Evolutionary conservation across 192 early-diverging fungal genomes (phyloP).

Genomic region (Backusella circina): DNA sequence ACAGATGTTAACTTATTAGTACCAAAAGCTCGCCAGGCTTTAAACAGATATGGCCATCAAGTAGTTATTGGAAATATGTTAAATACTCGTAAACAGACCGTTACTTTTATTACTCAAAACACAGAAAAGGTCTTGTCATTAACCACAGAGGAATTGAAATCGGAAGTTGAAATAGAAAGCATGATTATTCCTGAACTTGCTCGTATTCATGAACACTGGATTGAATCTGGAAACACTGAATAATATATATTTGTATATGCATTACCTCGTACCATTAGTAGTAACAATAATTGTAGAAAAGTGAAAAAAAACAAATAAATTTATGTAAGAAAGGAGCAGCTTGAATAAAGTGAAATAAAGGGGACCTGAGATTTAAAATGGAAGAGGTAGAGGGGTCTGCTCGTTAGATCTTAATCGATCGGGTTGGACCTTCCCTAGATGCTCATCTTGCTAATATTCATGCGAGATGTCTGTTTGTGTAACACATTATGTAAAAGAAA

Average conservation of each 20-base stretch:
- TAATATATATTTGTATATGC: background rate
- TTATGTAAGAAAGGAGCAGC: no score
- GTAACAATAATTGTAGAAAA: background rate
- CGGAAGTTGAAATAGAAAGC: constrained; percentile 66
- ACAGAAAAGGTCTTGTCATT: constrained; percentile 47
- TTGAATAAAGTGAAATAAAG: no score
- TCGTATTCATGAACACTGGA: constrained; percentile 64
- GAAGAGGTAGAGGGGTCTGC: no score
- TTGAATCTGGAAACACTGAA: constrained; percentile 16
- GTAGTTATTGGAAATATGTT: constrained; percentile 96
- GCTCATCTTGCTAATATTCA: background rate
- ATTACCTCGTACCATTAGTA: background rate
- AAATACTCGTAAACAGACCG: constrained; percentile 80
- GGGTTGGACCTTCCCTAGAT: no score
- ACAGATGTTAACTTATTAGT: constrained; percentile 83
- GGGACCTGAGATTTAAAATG: background rate
- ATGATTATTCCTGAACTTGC: constrained; percentile 71
- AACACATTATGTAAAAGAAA: background rate
- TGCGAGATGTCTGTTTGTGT: background rate
- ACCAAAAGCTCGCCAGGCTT: constrained; percentile 72
- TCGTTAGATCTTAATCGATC: background rate
- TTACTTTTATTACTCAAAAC: constrained; percentile 59
- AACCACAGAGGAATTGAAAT: constrained; percentile 46
- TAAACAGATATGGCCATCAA: constrained; percentile 92
- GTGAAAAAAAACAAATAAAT: background rate